Evolutionary conservation across 306 rosid species (phyloP).

Genomic region (Ammopiptanthus mongolicus): DNA sequence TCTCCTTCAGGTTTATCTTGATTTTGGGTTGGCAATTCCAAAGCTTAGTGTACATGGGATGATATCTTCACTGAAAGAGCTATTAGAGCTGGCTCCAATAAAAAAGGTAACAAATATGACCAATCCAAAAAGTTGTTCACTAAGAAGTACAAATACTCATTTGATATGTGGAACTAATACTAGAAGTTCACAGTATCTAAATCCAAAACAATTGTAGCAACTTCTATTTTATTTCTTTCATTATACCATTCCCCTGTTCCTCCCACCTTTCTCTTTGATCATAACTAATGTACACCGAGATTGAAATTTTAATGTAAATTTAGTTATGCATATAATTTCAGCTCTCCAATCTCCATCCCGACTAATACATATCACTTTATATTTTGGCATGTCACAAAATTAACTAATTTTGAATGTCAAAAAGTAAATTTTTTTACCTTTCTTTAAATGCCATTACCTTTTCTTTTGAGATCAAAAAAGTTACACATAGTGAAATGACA

Average conservation of each 20-base stretch:
- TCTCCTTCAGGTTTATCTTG: conserved; percentile 70
- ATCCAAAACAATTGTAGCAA: neutral
- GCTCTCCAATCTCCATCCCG: neutral
- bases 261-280: neutral
- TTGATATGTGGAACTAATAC: neutral
- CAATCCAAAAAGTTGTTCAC: neutral
- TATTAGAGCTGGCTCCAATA: conserved; percentile 76
- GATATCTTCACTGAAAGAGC: conserved; percentile 81
- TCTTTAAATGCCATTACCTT: neutral
- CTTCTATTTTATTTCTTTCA: neutral
- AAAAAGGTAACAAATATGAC: conserved; percentile 55
- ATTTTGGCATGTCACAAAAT: neutral
- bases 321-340: neutral
- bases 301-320: neutral
- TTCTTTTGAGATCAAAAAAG: neutral
- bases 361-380: neutral
- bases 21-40: conserved; percentile 86
- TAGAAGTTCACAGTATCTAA: neutral
- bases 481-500: neutral
- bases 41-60: conserved; percentile 90
- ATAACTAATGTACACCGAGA: neutral
- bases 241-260: neutral
- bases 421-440: neutral
- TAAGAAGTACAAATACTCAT: neutral
- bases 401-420: neutral